These are phyloP conservation scores for Leccinum glutinopallens DNA, from an alignment of 1,284 basidiomycete genomes.

Conservation along the genomic window DNA sequence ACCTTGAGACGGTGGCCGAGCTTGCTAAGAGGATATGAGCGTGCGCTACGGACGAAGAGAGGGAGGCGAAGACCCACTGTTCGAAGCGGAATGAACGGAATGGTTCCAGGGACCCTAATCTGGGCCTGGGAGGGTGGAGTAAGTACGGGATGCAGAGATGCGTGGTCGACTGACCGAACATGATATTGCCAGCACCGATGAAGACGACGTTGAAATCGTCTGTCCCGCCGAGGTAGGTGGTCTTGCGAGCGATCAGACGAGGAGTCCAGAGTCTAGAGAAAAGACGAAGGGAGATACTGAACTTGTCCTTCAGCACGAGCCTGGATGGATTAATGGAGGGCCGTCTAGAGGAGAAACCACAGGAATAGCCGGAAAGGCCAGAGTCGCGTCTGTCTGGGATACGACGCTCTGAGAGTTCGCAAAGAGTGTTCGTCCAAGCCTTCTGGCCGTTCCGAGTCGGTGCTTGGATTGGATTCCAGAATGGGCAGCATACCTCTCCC, in stretches of 20 bases:
- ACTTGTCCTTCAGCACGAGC: conserved; percentile 81
- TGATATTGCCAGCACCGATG: conserved; percentile 92
- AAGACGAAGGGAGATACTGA: conserved; percentile 24
- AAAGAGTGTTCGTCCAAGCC: no score
- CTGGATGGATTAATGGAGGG: conserved; percentile 74
- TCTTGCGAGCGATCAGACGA: conserved; percentile 41
- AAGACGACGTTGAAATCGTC: conserved; percentile 89
- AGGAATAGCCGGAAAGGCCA: conserved; percentile 37
- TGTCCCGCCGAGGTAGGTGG: conserved; percentile 54
- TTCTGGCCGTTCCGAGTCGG: no score
- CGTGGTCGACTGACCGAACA: conserved; percentile 68
- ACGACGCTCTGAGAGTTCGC: conserved; percentile 32
- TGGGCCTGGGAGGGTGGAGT: conserved; percentile 53
- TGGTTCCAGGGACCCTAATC: conserved; percentile 92
- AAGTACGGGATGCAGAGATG: conserved; percentile 12
- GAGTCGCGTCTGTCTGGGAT: conserved; percentile 45
- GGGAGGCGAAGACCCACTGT: conserved; percentile 58
- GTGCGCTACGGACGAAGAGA: not conserved
- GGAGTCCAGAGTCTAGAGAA: not conserved
- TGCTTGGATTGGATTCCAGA: no score
- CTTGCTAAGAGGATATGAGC: conserved; percentile 61
- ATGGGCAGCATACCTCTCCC: no score
- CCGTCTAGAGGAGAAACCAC: conserved; percentile 54
- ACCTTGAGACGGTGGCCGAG: conserved; percentile 96
- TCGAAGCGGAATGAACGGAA: conserved; percentile 84